Evolutionary conservation across 345 rosid genomes (phyloP).

Genomic region (Laguncularia racemosa): DNA sequence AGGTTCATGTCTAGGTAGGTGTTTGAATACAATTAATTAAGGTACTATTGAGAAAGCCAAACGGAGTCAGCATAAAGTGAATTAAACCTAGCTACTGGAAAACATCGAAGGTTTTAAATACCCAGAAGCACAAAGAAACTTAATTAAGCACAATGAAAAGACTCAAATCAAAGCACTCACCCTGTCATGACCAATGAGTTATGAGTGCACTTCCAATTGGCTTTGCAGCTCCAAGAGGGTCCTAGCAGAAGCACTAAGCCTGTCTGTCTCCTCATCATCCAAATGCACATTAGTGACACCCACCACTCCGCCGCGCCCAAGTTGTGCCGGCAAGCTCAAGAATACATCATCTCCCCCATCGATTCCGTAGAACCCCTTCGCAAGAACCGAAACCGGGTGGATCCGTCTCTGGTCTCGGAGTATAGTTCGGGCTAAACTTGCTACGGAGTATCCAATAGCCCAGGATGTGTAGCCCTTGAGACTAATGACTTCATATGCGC

Average conservation of each 20-base stretch:
- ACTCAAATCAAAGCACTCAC: too few relatives aligned
- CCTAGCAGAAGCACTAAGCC: constrained; percentile 59
- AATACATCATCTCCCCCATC: constrained; percentile 64
- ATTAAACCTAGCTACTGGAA: too few relatives aligned
- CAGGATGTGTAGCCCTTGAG: constrained; percentile 94
- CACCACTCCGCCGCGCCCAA: constrained; percentile 67
- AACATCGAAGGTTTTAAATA: too few relatives aligned
- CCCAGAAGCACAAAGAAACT: too few relatives aligned
- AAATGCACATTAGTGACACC: constrained; percentile 78
- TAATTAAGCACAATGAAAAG: too few relatives aligned
- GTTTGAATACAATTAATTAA: too few relatives aligned
- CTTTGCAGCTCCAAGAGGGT: constrained; percentile 61
- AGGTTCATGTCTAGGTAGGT: too few relatives aligned
- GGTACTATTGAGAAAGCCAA: too few relatives aligned
- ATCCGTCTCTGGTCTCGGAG: constrained; percentile 80
- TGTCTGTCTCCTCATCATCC: constrained; percentile 50
- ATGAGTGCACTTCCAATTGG: constrained; percentile 29
- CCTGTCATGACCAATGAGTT: too few relatives aligned
- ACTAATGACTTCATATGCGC: constrained; percentile 78
- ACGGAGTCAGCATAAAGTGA: too few relatives aligned
- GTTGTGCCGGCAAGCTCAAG: constrained; percentile 77
- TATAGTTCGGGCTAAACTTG: constrained; percentile 62
- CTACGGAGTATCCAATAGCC: constrained; percentile 96
- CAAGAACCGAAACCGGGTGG: constrained; percentile 86
- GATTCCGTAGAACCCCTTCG: constrained; percentile 77